A percentile compares a stretch with the other conserved stretches of the same genome.
Conservation (phyloP, 352 stramenopile genomes). For the Pythium pectinolyticum region DNA sequence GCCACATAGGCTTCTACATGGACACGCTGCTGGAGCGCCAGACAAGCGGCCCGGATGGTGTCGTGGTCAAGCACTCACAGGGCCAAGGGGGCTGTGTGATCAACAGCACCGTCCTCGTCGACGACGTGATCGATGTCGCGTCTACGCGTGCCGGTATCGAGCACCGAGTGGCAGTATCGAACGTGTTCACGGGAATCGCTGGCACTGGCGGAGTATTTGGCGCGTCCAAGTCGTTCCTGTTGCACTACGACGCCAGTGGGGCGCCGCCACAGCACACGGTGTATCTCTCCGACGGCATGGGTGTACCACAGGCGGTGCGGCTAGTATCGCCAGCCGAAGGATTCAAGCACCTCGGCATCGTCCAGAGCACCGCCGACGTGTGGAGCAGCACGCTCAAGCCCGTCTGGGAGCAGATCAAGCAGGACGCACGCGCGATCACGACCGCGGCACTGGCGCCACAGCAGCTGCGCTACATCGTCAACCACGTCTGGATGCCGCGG, state of each 20-base stretch:
- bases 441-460: background rate
- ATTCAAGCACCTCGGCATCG: slow-evolving; percentile 4
- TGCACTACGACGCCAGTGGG: background rate
- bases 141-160: background rate
- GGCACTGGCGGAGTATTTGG: background rate
- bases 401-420: background rate
- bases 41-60: background rate
- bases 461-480: slow-evolving; percentile 1
- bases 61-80: background rate
- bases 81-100: background rate
- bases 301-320: background rate
- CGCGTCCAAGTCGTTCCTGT: background rate
- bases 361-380: background rate
- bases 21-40: background rate
- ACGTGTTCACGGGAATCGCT: background rate
- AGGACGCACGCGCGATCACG: background rate
- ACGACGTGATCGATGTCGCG: background rate
- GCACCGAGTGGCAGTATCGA: background rate
- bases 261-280: background rate
- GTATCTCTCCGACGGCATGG: background rate
- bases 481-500: background rate
- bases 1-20: slow-evolving; percentile 5
- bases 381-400: background rate
- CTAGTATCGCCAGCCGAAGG: background rate
- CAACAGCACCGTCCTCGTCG: background rate